Base-by-base conservation (phyloP, 768 basidiomycete genomes). In the Serpula lacrymans region DNA sequence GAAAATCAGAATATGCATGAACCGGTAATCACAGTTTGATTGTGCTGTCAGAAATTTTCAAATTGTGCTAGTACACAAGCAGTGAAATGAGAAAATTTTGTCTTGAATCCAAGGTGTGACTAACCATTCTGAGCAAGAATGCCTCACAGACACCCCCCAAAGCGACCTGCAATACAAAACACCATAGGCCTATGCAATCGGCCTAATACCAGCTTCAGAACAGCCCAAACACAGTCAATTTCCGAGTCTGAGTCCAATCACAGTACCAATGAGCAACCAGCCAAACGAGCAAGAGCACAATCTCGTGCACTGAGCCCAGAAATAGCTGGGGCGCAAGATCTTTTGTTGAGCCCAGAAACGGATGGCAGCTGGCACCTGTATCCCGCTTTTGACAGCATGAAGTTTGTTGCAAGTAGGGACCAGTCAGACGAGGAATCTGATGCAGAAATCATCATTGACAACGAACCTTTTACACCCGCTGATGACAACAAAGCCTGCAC, bases 311-410 rank as follows among this genome's bases (percentile, higher is more conserved):
- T 20, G 24, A 35, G 34, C 5, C 20, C 24, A n/a, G 21, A 35
- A n/a, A 20, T 23, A 35, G 34, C 20, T 3, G 34, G 13, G n/a
- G 24, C 20, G 21, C 17, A 12, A 35, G 20, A 17, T n/a, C 16
- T 9, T 35, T 17, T n/a, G n/a, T 20, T 20, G 24, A 35, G 34
- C 5, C 20, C 24, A n/a, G 21, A 35, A n/a, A 20, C 20, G 2
- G 34, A n/a, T 12, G 6, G 17, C 6, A 13, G n/a, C 21, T 18
- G 34, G 16, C 16, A 22, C 34, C 21, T 35, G 2, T 22, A 17
- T 35, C 24, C 18, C 24, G 34, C 24, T 35, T 35, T 35, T n/a
- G 16, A 35, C 34, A 35, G 34, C 34, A 35, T 21, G 24, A n/a
- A n/a, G 16, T n/a, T n/a, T 35, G 14, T 22, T 35, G 34, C n/a